These are phyloP conservation scores for Hyparrhenia diplandra DNA, from an alignment of 176 grass and related monocot species.

Conservation along the genomic window DNA sequence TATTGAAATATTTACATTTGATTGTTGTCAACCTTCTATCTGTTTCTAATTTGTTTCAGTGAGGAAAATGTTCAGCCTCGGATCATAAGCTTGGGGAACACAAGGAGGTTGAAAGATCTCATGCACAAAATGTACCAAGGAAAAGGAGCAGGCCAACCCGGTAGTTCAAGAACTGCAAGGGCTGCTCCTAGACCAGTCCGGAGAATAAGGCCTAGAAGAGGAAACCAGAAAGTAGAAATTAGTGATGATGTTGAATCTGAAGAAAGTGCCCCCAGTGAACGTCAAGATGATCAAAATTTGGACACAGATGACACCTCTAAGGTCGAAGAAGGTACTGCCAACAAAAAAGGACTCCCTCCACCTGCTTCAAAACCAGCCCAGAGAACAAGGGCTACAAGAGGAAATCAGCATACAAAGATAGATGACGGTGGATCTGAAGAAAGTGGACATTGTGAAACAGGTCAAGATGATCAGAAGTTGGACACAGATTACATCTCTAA, in stretches of 20 bases:
- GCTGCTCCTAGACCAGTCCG: slow-evolving; percentile 44
- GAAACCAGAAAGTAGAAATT: slow-evolving; percentile 48
- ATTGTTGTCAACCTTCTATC: neutral
- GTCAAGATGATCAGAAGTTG: slow-evolving; percentile 31
- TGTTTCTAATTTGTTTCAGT: slow-evolving; percentile 38
- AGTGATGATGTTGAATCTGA: slow-evolving; percentile 43
- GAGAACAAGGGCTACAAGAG: slow-evolving; percentile 45
- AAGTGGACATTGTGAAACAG: slow-evolving; percentile 30
- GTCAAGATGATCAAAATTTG: slow-evolving; percentile 29
- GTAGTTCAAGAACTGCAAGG: slow-evolving; percentile 37
- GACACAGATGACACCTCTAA: slow-evolving; percentile 28
- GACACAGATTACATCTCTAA: slow-evolving; percentile 7
- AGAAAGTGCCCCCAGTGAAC: slow-evolving; percentile 43
- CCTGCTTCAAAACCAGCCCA: slow-evolving; percentile 36
- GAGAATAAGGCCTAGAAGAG: slow-evolving; percentile 57
- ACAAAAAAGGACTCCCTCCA: slow-evolving; percentile 13
- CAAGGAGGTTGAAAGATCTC: slow-evolving; percentile 3
- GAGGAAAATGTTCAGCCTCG: slow-evolving; percentile 29
- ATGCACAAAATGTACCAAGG: slow-evolving; percentile 38
- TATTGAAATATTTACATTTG: neutral
- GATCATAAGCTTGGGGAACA: slow-evolving; percentile 30
- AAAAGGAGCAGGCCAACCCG: slow-evolving; percentile 53
- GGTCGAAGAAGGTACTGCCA: slow-evolving; percentile 24
- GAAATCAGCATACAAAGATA: slow-evolving; percentile 45
- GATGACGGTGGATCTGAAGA: slow-evolving; percentile 41